Base-by-base conservation (phyloP, 2,329 filamentous ascomycete genomes). In the Sporothrix sp. region DNA sequence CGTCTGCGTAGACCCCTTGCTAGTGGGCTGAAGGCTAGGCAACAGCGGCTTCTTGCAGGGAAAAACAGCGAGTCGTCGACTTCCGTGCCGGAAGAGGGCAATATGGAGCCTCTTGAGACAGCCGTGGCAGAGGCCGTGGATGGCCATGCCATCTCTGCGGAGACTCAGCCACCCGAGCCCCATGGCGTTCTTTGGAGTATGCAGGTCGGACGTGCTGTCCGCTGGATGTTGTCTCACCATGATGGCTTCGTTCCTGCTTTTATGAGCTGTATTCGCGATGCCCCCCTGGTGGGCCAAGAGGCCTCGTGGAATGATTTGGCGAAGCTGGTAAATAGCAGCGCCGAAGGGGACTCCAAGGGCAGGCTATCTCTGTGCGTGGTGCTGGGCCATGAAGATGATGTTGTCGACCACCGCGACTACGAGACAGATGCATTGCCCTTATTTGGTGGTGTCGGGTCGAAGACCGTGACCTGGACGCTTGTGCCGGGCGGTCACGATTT, bases 401-500 rank as follows among this genome's bases (percentile, higher is more conserved):
- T 82, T 40, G 72, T 83, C 52, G 65, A 76, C 53, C 62, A 62
- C n/a, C 64, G 65, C 2, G 70, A 74, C 45, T 79, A 78, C 57
- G 63, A 63, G 43, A 60, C 63, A 25, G 73, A 78, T 38, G 75
- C 68, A 3, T 62, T 78, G 50, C 71, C 72, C 18, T 63, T 79
- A 16, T 58, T 76, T 36, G 75, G 74, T 13, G 76, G 78, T 9
- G 61, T 30, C 3, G 43, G 20, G 7, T 25, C 64, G 44, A 67
- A 69, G 0, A 68, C 68, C 13, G 69, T 80, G 7, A 63, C 65
- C 37, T 79, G 76, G 71, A 69, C 65, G 30, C 61, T 75, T 10
- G 64, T 82, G 1, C 69, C 71, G 0, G 77, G 76, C 1, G 73
- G 71, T 1, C 79, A 83, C 58, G 78, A 83, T 56, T 82, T 82